phyloP scores from a whole-genome alignment of 768 basidiomycete genomes.

The Termitomyces titanicus region DNA sequence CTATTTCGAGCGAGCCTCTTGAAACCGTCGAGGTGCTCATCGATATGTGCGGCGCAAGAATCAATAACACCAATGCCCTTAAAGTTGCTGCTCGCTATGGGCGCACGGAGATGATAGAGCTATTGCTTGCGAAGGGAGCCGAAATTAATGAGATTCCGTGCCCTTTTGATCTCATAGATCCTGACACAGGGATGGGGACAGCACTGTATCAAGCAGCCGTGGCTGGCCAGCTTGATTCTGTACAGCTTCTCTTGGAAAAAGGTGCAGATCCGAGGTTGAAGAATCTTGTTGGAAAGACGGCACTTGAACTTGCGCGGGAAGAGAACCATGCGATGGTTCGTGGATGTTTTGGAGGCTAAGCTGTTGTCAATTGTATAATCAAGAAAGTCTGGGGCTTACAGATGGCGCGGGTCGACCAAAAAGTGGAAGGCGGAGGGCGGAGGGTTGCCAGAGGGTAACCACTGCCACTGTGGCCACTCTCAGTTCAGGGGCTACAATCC shows the following conservation, averaged over 20 bases:
- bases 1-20: not conserved
- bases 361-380: no score
- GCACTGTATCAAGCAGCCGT: conserved; percentile 11
- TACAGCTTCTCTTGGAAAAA: not conserved
- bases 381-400: no score
- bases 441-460: no score
- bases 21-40: not conserved
- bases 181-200: conserved; percentile 9
- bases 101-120: conserved; percentile 5
- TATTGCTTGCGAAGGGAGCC: conserved; percentile 10
- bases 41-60: conserved; percentile 1
- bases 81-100: conserved; percentile 10
- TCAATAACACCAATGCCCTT: conserved; percentile 10
- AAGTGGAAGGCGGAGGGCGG: no score
- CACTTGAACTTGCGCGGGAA: no score
- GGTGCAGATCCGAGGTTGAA: conserved; percentile 2
- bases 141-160: conserved; percentile 12
- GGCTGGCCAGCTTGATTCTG: conserved; percentile 5
- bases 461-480: no score
- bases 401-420: no score
- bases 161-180: not conserved
- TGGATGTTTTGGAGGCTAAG: no score
- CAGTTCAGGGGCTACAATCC: no score
- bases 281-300: not conserved
- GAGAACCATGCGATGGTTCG: no score